Conservation (phyloP, 306 rosid species). For the Cajanus cajan region DNA sequence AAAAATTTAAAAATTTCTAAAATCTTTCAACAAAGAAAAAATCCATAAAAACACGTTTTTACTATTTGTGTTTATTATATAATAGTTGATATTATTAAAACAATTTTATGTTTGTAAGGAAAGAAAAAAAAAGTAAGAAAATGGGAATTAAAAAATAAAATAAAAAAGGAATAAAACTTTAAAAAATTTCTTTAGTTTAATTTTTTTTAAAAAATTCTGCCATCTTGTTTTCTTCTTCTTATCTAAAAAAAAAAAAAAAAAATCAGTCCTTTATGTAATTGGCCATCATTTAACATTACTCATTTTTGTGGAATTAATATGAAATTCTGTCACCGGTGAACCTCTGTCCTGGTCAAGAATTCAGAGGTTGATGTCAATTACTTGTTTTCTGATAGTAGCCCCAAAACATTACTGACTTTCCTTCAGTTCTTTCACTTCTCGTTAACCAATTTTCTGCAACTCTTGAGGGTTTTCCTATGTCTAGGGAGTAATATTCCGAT, state of each 20-base stretch:
- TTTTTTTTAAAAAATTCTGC: not conserved
- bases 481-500: not conserved
- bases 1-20: no score
- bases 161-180: not conserved
- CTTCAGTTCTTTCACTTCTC: not conserved
- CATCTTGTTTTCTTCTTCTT: not conserved
- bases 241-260: not conserved
- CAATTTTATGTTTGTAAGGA: not conserved
- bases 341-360: not conserved
- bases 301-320: not conserved
- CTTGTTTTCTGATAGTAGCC: not conserved
- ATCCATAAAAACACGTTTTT: no score
- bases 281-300: not conserved
- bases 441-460: not conserved
- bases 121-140: not conserved
- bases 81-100: not conserved
- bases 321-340: not conserved
- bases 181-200: not conserved
- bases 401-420: not conserved
- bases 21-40: no score
- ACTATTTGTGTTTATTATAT: no score
- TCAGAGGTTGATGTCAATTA: slow-evolving; percentile 17
- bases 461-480: not conserved
- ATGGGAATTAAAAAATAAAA: not conserved
- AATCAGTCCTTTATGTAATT: not conserved